Evolutionary conservation across 768 basidiomycete species (phyloP).

Genomic region (Rhizopogon sp.): DNA sequence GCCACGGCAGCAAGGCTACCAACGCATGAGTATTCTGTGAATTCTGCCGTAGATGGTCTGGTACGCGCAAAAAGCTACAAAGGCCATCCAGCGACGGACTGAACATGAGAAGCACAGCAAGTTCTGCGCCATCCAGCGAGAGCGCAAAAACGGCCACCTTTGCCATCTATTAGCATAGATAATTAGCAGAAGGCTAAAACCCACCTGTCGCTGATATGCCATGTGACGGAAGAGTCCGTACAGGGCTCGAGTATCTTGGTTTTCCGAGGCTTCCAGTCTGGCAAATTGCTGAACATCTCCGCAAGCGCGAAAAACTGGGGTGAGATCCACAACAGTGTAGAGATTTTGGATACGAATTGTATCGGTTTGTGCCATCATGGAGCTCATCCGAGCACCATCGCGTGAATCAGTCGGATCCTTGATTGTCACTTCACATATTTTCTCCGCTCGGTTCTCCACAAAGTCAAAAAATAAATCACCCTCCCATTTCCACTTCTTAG

Average conservation of each 20-base stretch:
- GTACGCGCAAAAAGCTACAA: conserved; percentile 37
- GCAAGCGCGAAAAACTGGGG: conserved; percentile 44
- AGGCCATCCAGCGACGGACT: conserved; percentile 32
- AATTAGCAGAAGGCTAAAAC: conserved; percentile 11
- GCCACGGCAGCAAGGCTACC: conserved; percentile 22
- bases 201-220: conserved; percentile 42
- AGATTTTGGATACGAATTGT: conserved; percentile 42
- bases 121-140: conserved; percentile 39
- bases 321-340: conserved; percentile 43
- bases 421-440: conserved; percentile 46
- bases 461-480: conserved; percentile 46
- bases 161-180: conserved; percentile 3
- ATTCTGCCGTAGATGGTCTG: conserved; percentile 17
- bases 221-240: conserved; percentile 41
- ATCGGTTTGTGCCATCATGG: conserved; percentile 37
- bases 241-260: conserved; percentile 36
- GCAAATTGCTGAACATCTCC: conserved; percentile 49
- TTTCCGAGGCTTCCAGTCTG: conserved; percentile 36
- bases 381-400: conserved; percentile 44
- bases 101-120: conserved; percentile 56
- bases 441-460: conserved; percentile 31
- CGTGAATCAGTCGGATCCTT: conserved; percentile 38
- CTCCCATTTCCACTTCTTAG: conserved; percentile 62
- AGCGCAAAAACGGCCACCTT: conserved; percentile 50
- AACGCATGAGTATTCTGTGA: conserved; percentile 12